phyloP scores from a whole-genome alignment of 1,284 basidiomycete genomes.

The Pseudomicrostroma phylloplanum region DNA sequence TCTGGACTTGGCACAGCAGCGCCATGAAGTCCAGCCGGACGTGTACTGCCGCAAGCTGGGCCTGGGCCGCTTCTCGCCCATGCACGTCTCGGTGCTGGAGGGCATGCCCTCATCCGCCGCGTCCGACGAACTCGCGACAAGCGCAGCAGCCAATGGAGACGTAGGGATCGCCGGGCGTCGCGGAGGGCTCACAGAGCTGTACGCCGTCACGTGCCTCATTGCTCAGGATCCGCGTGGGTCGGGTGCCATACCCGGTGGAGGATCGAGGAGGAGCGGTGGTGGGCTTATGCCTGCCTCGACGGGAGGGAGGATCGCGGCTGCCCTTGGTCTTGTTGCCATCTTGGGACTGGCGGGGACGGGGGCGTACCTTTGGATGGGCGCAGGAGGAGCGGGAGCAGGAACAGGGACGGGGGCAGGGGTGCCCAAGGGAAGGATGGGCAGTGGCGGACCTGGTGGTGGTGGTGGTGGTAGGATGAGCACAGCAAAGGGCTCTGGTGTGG shows the following conservation, averaged over 20 bases:
- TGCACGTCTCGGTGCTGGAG: neutral
- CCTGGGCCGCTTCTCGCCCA: conserved; percentile 17
- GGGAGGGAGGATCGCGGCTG: no score
- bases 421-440: no score
- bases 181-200: conserved; percentile 77
- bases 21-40: conserved; percentile 97
- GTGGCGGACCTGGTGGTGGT: no score
- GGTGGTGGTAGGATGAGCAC: no score
- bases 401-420: no score
- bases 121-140: conserved; percentile 22
- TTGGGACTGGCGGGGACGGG: no score
- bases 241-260: conserved; percentile 24
- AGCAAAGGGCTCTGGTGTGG: no score
- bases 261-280: no score
- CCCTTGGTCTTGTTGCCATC: no score
- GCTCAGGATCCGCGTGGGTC: conserved; percentile 53
- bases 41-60: conserved; percentile 61
- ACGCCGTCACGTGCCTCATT: conserved; percentile 73
- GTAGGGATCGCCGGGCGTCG: conserved; percentile 60
- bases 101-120: conserved; percentile 23
- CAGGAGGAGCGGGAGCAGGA: no score
- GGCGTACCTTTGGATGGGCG: no score
- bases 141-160: conserved; percentile 30
- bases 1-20: conserved; percentile 71
- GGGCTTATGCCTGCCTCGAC: no score